A percentile compares a stretch with the other conserved stretches of the same genome.
Evolutionary conservation across 345 rosid genomes (phyloP).

Genomic region (Limnanthes douglasii): DNA sequence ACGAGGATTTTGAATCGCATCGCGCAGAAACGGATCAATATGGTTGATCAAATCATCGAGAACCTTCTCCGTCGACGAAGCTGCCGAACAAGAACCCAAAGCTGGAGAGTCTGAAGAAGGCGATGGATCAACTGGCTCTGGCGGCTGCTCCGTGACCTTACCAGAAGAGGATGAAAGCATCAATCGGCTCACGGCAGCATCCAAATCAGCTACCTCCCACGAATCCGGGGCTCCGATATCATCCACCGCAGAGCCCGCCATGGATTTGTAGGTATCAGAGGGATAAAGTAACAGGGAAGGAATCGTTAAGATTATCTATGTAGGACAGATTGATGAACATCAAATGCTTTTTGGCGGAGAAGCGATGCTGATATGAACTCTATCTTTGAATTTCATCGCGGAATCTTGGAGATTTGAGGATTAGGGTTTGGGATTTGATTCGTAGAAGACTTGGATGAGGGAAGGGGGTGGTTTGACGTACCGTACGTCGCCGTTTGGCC

Average conservation of each 20-base stretch:
- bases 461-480: too few relatives aligned
- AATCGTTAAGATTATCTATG: slow-evolving; percentile 4
- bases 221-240: slow-evolving; percentile 64
- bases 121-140: neutral
- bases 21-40: slow-evolving; percentile 72
- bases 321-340: slow-evolving; percentile 4
- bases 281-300: neutral
- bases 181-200: slow-evolving; percentile 54
- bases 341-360: neutral
- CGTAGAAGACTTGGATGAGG: too few relatives aligned
- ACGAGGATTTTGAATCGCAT: slow-evolving; percentile 66
- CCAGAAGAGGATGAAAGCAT: slow-evolving; percentile 26
- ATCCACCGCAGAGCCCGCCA: slow-evolving; percentile 64
- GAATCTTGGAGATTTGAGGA: slow-evolving; percentile 5
- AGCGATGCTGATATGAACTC: neutral
- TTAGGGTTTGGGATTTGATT: slow-evolving; percentile 9
- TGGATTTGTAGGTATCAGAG: slow-evolving; percentile 10
- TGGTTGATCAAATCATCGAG: slow-evolving; percentile 25
- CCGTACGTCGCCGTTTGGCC: too few relatives aligned
- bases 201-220: slow-evolving; percentile 84
- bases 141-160: neutral
- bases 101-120: slow-evolving; percentile 5
- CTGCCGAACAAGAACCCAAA: slow-evolving; percentile 5
- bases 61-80: slow-evolving; percentile 9
- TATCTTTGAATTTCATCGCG: slow-evolving; percentile 7